Evolutionary conservation across 306 rosid species (phyloP).

Genomic region (Vicia sativa): DNA sequence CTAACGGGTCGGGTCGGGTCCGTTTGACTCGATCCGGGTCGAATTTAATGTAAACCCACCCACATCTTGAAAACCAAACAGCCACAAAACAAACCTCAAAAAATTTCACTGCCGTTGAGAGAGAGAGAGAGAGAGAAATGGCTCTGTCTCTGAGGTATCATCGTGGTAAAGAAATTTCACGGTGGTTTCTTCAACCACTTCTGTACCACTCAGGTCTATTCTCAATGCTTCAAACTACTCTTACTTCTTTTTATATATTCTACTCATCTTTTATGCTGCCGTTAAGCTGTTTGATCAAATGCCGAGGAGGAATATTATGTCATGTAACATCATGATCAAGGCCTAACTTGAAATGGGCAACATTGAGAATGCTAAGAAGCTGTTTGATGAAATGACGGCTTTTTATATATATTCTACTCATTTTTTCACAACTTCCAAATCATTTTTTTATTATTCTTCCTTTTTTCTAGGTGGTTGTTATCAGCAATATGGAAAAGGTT

Average conservation of each 20-base stretch:
- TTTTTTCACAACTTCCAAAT: conserved; percentile 11
- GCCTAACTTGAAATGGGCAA: too few species aligned
- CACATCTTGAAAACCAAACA: not conserved
- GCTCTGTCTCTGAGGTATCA: conserved; percentile 41
- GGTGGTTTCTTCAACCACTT: conserved; percentile 26
- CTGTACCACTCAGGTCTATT: conserved; percentile 36
- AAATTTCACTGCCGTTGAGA: not conserved
- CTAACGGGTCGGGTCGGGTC: too few species aligned
- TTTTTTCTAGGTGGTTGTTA: conserved; percentile 44
- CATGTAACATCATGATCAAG: conserved; percentile 83
- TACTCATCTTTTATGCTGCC: conserved; percentile 32
- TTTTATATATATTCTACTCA: not conserved
- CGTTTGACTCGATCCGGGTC: not conserved
- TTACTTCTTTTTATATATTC: too few species aligned
- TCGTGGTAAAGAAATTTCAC: conserved; percentile 44
- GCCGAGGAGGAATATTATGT: conserved; percentile 73
- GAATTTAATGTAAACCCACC: not conserved
- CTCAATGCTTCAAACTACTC: not conserved
- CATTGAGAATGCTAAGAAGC: conserved; percentile 56
- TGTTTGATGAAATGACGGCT: conserved; percentile 72
- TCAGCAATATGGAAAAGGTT: conserved; percentile 37
- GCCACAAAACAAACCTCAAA: not conserved
- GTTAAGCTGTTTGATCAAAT: conserved; percentile 57
- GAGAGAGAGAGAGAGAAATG: conserved; percentile 6
- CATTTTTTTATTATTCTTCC: not conserved